Percentiles rank a stretch among this genome's conserved stretches.
Evolutionary conservation across 163 green algal genomes (phyloP).

Genomic region (Volvox carteri): DNA sequence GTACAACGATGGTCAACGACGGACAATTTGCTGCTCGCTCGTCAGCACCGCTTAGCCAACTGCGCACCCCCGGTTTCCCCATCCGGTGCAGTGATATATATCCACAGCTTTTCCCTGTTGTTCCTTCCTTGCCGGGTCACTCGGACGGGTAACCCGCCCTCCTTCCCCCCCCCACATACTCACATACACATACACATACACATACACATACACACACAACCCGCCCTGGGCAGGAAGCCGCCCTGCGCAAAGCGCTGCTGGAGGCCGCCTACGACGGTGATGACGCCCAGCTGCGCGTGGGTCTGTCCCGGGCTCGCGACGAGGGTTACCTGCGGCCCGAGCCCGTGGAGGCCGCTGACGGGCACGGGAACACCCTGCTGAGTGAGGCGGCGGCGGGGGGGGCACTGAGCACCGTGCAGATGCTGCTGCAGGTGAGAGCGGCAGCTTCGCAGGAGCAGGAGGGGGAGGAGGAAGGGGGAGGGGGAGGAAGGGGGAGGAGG

Average conservation of each 20-base stretch:
- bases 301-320: background rate
- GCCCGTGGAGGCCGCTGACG: constrained; percentile 36
- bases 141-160: no score
- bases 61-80: no score
- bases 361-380: constrained; percentile 74
- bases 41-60: no score
- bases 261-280: constrained; percentile 74
- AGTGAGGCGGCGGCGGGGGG: constrained; percentile 72
- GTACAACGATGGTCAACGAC: no score
- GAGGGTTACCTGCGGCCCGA: constrained; percentile 2
- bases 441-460: background rate
- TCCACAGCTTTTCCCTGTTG: no score
- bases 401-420: background rate
- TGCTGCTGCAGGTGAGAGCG: constrained; percentile 41
- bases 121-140: no score
- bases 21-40: no score
- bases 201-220: no score
- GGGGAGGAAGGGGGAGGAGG: background rate
- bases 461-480: background rate
- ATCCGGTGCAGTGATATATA: no score
- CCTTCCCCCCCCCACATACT: no score
- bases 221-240: constrained; percentile 68
- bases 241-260: constrained; percentile 65
- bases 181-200: no score
- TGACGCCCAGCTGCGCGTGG: constrained; percentile 34